A percentile compares a stretch with the other conserved stretches of the same genome.
Evolutionary conservation across 345 rosid genomes (phyloP).

Genomic region (Gossypioides kirkii): DNA sequence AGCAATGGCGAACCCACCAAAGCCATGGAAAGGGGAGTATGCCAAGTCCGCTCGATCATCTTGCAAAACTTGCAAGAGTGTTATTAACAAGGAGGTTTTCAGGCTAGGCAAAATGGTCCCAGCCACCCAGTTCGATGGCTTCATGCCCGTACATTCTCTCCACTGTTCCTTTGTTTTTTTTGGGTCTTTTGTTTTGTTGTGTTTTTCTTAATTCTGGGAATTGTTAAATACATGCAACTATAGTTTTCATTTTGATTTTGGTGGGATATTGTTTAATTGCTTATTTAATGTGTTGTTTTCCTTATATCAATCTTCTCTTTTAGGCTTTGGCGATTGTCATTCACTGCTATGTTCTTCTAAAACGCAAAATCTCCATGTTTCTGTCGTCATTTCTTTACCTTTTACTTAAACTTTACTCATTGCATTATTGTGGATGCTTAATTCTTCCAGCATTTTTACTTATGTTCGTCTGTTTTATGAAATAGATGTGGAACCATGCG

Average conservation of each 20-base stretch:
- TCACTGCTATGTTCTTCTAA: background rate
- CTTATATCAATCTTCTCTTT: background rate
- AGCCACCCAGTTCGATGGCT: slow-evolving; percentile 79
- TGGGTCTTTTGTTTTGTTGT: background rate
- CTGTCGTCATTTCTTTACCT: background rate
- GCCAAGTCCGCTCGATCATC: slow-evolving; percentile 89
- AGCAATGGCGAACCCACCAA: slow-evolving; percentile 51
- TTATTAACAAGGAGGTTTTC: slow-evolving; percentile 61
- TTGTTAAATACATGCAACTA: background rate
- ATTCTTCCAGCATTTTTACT: background rate
- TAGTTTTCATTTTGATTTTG: background rate
- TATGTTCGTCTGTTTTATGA: slow-evolving; percentile 12
- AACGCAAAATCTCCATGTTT: background rate
- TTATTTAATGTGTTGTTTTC: background rate
- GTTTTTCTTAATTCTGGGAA: background rate
- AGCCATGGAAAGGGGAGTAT: slow-evolving; percentile 95
- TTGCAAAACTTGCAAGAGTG: slow-evolving; percentile 71
- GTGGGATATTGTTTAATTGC: background rate
- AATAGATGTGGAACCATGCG: slow-evolving; percentile 91
- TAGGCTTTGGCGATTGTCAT: background rate
- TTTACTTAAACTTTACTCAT: background rate
- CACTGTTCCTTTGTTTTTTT: background rate
- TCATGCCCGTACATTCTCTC: slow-evolving; percentile 65
- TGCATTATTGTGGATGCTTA: background rate
- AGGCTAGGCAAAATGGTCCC: slow-evolving; percentile 90